Conservation (phyloP, 2,329 filamentous ascomycete species). For the Lecanicillium sp. region DNA sequence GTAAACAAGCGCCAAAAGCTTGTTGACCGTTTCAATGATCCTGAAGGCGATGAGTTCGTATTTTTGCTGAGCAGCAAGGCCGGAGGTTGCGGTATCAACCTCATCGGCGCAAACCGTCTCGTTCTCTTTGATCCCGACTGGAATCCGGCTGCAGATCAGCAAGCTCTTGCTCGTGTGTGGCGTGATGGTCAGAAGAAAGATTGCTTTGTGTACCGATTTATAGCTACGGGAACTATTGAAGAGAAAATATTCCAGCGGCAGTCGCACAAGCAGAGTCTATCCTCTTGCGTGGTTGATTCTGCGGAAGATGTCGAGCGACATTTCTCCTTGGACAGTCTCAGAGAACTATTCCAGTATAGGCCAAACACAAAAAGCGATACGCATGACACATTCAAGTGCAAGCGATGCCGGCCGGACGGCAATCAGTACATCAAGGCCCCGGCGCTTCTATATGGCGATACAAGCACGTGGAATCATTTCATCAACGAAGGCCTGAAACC, state of each 20-base stretch:
- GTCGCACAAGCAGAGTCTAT: slow-evolving; percentile 94
- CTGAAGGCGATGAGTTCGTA: slow-evolving; percentile 81
- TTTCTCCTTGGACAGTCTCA: slow-evolving; percentile 83
- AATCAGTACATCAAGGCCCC: slow-evolving; percentile 83
- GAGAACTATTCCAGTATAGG: slow-evolving; percentile 92
- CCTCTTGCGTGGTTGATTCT: slow-evolving; percentile 91
- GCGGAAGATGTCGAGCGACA: slow-evolving; percentile 96
- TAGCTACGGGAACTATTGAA: slow-evolving; percentile 94
- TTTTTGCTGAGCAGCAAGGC: slow-evolving; percentile 97
- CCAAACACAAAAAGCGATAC: slow-evolving; percentile 83
- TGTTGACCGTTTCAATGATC: slow-evolving; percentile 96
- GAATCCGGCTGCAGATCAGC: slow-evolving; percentile 97
- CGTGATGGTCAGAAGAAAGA: slow-evolving; percentile 99
- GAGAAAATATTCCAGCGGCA: slow-evolving; percentile 99
- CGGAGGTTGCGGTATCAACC: slow-evolving; percentile 90
- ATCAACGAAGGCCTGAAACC: slow-evolving; percentile 69
- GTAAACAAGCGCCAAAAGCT: slow-evolving; percentile 95
- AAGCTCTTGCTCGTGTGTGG: slow-evolving; percentile 95
- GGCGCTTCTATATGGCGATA: slow-evolving; percentile 95
- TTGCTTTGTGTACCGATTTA: slow-evolving; percentile 99
- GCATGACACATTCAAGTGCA: slow-evolving; percentile 98
- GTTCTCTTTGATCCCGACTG: slow-evolving; percentile 96
- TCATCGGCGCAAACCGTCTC: slow-evolving; percentile 89
- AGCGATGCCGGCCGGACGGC: slow-evolving; percentile 83
- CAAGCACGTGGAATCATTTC: slow-evolving; percentile 99